phyloP scores from a whole-genome alignment of 1,139 yeast species.

The Petasospora rhodanensis region DNA sequence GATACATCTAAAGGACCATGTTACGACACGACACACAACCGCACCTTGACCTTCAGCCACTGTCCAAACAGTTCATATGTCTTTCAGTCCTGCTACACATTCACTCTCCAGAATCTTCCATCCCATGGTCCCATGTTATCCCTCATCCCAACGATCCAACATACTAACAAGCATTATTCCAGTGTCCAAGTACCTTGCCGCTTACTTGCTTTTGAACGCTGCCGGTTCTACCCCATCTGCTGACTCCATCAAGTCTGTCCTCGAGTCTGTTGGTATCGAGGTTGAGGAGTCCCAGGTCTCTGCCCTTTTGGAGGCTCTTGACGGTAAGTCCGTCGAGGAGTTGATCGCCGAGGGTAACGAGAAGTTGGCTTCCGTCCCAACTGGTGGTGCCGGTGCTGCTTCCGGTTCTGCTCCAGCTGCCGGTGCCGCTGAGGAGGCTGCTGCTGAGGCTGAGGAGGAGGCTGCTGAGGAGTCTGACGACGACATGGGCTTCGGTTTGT shows the following conservation, averaged over 20 bases:
- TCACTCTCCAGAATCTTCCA: not conserved
- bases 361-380: conserved; percentile 76
- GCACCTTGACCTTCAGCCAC: no score
- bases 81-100: no score
- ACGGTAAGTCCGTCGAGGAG: conserved; percentile 73
- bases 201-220: conserved; percentile 81
- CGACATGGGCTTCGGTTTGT: conserved; percentile 89
- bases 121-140: no score
- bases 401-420: conserved; percentile 50
- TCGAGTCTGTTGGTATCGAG: conserved; percentile 75
- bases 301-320: conserved; percentile 62
- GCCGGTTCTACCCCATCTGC: conserved; percentile 80
- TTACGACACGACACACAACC: no score
- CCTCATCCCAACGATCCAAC: no score
- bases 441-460: conserved; percentile 56
- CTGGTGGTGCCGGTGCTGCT: conserved; percentile 78
- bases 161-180: conserved; percentile 18
- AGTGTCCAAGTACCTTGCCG: conserved; percentile 72
- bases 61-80: no score
- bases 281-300: conserved; percentile 72
- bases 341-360: conserved; percentile 74
- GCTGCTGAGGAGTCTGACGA: conserved; percentile 61
- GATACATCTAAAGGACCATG: no score
- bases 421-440: conserved; percentile 51
- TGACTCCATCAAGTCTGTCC: conserved; percentile 64